Base-by-base conservation (phyloP, 768 basidiomycete species). In the Leccinum arenicola region DNA sequence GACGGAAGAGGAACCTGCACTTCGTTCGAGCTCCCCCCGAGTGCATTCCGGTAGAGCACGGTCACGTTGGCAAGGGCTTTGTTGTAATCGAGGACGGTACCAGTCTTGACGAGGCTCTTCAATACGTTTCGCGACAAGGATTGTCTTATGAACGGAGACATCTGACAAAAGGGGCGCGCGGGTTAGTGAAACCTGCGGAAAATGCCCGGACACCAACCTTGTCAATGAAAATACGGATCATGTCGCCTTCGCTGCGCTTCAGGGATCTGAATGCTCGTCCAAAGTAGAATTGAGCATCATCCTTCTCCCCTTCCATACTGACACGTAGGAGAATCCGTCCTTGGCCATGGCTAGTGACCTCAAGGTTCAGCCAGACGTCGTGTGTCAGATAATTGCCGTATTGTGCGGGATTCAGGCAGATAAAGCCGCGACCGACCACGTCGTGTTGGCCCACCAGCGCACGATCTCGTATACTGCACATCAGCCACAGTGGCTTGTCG, bases 251-350 rank as follows among this genome's bases (percentile, higher is more conserved):
- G 0, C 94, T 92, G 33, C 95, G 80, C 75, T 98, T 98, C 64
- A 99, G 72, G 40, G 88, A 93, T 50, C 96, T 82, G 81, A 99
- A 99, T 3, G 89, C 96, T 33, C 95, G 83, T 27, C 97, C 97
- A 68, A 98, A 99, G 79, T 91, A 95, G 78, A 97, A 99, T 65
- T 91, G 91, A 8, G 94, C 92, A 70, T 99, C 97, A 66, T 97
- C 95, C 75, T 96, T 95, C 80, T 98, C 97, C 55, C 95, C 95
- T 69, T 99, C 97, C 95, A 98, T 97, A 69, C 93, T 95, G 58
- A 98, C 83, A 19, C 97, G 84, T 33, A 97, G 77, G 38, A 97
- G 76, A 52, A 98, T 82, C 35, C 93, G 84, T 5, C 97, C 95
- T 55, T 85, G 67, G 1, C 73, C 71, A 48, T 74, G 67, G 19